Evolutionary conservation across 768 basidiomycete genomes (phyloP).

Genomic region (Aureoboletus auriporus): DNA sequence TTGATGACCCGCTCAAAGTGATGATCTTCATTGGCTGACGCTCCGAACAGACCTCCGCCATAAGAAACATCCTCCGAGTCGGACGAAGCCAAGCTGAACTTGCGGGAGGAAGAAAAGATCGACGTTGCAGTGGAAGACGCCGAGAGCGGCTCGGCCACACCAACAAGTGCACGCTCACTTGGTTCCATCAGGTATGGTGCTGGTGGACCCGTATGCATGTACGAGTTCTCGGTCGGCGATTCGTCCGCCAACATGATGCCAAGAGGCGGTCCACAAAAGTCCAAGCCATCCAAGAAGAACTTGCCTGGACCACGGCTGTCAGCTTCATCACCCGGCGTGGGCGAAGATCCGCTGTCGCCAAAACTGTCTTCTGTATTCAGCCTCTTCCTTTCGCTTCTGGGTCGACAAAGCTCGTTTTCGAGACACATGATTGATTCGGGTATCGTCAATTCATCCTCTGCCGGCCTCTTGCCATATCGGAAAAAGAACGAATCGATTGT

Average conservation of each 20-base stretch:
- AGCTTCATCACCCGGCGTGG: slow-evolving; percentile 46
- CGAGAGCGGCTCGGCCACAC: slow-evolving; percentile 28
- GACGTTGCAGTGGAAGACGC: slow-evolving; percentile 8
- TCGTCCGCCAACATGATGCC: slow-evolving; percentile 28
- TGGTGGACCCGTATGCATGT: slow-evolving; percentile 9
- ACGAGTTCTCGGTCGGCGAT: slow-evolving; percentile 21
- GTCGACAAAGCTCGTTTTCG: slow-evolving; percentile 77
- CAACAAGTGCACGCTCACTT: slow-evolving; percentile 40
- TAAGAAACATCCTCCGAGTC: slow-evolving; percentile 41
- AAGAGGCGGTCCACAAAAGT: slow-evolving; percentile 59
- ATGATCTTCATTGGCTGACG: slow-evolving; percentile 28
- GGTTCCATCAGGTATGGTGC: slow-evolving; percentile 41
- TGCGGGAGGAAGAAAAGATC: slow-evolving; percentile 17
- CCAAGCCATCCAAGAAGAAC: slow-evolving; percentile 48
- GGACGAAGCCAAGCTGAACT: slow-evolving; percentile 41
- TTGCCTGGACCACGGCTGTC: slow-evolving; percentile 30
- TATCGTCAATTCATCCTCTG: slow-evolving; percentile 67
- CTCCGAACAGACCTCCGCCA: background rate
- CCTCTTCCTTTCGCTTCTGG: slow-evolving; percentile 65
- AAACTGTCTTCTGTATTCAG: slow-evolving; percentile 47
- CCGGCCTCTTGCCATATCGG: slow-evolving; percentile 58
- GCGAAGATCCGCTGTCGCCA: slow-evolving; percentile 45
- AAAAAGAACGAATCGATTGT: slow-evolving; percentile 85
- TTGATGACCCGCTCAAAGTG: slow-evolving; percentile 87
- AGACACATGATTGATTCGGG: slow-evolving; percentile 82